Conservation (phyloP, 345 rosid genomes). For the Fremontodendron californicum region DNA sequence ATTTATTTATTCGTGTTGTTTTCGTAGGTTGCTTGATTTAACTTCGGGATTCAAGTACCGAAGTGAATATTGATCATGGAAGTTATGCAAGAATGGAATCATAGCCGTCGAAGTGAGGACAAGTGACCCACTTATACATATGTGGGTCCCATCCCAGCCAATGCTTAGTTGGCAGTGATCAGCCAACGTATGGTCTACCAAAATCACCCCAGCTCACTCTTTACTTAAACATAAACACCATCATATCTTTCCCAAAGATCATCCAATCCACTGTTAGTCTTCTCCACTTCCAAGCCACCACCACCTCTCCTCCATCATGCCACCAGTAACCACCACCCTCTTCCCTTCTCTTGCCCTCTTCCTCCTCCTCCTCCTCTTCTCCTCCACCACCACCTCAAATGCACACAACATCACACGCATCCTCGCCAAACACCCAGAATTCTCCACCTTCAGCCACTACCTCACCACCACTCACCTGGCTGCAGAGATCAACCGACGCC, state of each 20-base stretch:
- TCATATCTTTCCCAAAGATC: background rate
- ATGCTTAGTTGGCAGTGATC: conserved; percentile 33
- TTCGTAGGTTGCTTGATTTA: background rate
- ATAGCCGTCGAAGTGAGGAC: conserved; percentile 6
- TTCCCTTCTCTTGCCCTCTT: conserved; percentile 22
- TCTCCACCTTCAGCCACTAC: conserved; percentile 96
- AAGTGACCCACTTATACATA: conserved; percentile 14
- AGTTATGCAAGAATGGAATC: background rate
- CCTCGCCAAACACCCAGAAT: conserved; percentile 65
- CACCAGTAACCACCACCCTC: conserved; percentile 19
- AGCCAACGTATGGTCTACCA: conserved; percentile 15
- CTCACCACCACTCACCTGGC: conserved; percentile 86
- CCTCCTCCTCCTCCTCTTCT: conserved; percentile 24
- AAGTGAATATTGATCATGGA: background rate
- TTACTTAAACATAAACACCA: conserved; percentile 18
- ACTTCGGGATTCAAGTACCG: background rate
- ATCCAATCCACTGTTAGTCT: background rate
- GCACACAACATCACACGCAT: conserved; percentile 81
- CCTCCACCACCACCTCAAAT: conserved; percentile 24
- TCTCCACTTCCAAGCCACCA: background rate
- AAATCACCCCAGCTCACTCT: background rate
- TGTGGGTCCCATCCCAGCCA: conserved; percentile 32
- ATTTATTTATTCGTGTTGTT: too few species aligned
- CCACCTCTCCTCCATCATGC: conserved; percentile 22
- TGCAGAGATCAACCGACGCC: conserved; percentile 72